Base-by-base conservation (phyloP, 139 green algal species). In the Tetradesmus lagerheimii region DNA sequence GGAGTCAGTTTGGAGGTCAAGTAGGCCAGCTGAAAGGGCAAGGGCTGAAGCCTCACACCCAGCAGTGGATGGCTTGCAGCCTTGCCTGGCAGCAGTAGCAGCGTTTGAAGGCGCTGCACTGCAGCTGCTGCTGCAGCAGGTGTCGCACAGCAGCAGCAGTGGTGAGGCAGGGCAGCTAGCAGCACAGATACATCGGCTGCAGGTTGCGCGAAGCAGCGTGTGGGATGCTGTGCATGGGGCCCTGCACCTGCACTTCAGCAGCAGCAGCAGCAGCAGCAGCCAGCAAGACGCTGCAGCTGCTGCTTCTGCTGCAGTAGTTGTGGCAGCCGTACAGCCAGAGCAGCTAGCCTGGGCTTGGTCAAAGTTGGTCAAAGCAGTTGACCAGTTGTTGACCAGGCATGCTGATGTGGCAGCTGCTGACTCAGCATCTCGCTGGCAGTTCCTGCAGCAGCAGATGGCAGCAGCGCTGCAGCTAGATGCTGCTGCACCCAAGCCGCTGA, bases 341-440 rank as follows among this genome's bases (percentile, higher is more conserved):
- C 37, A 41, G 41, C 39, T 98, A 29, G 89, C 92, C n/a, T 96
- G 95, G 88, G 86, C 87, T 0, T 97, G 94, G 95, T 85, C 90
- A 41, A 91, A 89, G 31, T 83, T 96, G 47, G 85, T 86, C 64
- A 95, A 96, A 74, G 90, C 86, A 1, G 35, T 96, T 5, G 34
- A 35, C 1, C 74, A 66, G 20, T 64, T 97, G 41, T 43, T 94
- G 35, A 50, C 4, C 67, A 37, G 18, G 39, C 37, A n/a, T 57
- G 31, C 87, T 74, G 79, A 71, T 5, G 27, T 74, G 64, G 45
- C 64, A 64, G 50, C 45, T 1, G 50, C 38, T 4, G 38, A 71
- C 20, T 62, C 50, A 27, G 29, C 84, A 64, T 31, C 89, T 89
- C 39, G 37, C 20, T 91, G 87, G 87, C 62, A 39, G 35, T 66